Base-by-base conservation (phyloP, 306 rosid species). In the Datisca glomerata region DNA sequence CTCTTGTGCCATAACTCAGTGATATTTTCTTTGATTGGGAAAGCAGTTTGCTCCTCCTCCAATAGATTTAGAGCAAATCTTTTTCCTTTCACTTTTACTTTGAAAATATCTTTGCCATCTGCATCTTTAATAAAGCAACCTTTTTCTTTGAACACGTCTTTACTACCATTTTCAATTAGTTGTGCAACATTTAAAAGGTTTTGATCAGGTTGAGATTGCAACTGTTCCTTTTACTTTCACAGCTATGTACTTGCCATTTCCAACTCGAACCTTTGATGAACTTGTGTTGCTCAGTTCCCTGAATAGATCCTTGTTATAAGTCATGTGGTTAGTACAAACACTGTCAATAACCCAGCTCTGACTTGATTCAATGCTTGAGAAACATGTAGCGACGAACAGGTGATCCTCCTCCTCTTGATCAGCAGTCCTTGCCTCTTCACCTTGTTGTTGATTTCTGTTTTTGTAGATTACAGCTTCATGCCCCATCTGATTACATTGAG, bases 1-100 rank as follows among this genome's bases (percentile, higher is more conserved):
- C 20, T 41, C 31, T 7, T 41, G 25, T 41, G 25, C 46, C 46
- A 41, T 41, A 41, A 18, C 8, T 41, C 6, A 5, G 12, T 12
- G 20, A 16, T 25, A 6, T n/a, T 45, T 45, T 1, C 51, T 21
- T 6, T 25, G 21, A 29, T 45, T 45, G 51, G 14, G 24, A 45
- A 45, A 1, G 19, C 21, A 11, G 24, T 14, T 24, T 45, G 2
- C 36, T 25, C 21, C 21, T 25, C 51, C n/a, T n/a, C n/a, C n/a
- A n/a, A n/a, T n/a, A n/a, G n/a, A n/a, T n/a, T 45, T 12, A 45
- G 12, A 45, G 51, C 35, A 45, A 45, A 45, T 10, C 25, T 25
- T 25, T 25, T 25, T 9, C 31, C 9, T 25, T 25, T 38, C 14
- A 25, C 9, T 25, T 25, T 25, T 11, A 41, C 24, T 15, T 45